Base-by-base conservation (phyloP, 768 basidiomycete species). In the Suillus variegatus region DNA sequence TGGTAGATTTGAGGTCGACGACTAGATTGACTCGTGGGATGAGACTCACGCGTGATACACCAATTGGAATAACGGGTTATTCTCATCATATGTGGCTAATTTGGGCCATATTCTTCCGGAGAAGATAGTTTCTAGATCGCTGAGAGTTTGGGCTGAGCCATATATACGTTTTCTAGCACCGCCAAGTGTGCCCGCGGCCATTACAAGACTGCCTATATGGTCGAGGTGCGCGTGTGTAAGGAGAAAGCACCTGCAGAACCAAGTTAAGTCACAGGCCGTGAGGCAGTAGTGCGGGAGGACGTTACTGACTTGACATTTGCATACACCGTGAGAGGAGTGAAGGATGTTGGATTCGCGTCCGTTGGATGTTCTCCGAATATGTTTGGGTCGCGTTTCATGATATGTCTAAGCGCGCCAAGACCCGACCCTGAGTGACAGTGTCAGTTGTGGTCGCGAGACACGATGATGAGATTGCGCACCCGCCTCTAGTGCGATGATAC, bases 211-310 rank as follows among this genome's bases (percentile, higher is more conserved):
- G 66, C 85, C 86, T 70, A 94, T 84, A 75, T 99, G 96, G 78
- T 99, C 96, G 35, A 98, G 78, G 76, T 99, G 96, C 0, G 92
- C 90, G 73, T 97, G 95, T 6, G 92, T 91, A 69, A 97, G 81
- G 66, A 96, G 82, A 72, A 92, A 97, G 68, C 88, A 92, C 67
- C 94, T 55, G 41, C n/a, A 28, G 32, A 51, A 60, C 20, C 41
- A 20, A 32, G 58, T 60, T 60, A 36, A 62, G 14, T 36, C 36
- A n/a, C 55, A 32, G 54, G 13, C 16, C 18, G 44, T 9, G 61
- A 43, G 58, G 20, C 9, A 12, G 58, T 32, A 25, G 18, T 22
- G 12, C 20, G 52, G 22, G 44, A 14, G 46, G 41, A 58, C 22
- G 28, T 57, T 49, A 61, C 74, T 68, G n/a, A 76, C 78, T 77